Conservation (phyloP, 164 flowering plant species). For the Vitis labrusca region DNA sequence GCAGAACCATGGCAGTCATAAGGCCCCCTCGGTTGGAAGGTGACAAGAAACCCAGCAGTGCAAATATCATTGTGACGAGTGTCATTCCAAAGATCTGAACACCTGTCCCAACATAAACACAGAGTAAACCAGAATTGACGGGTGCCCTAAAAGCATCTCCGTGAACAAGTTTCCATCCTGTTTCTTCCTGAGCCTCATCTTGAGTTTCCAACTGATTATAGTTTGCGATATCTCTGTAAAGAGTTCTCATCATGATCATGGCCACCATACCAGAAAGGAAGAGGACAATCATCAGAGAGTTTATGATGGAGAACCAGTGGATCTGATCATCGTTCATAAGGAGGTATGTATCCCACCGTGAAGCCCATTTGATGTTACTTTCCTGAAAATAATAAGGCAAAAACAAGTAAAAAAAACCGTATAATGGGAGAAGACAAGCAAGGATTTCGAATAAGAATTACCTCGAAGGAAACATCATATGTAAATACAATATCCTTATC, state of each 20-base stretch:
- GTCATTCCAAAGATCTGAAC: conserved; percentile 66
- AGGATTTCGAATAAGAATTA: conserved; percentile 6
- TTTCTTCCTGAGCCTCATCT: conserved; percentile 75
- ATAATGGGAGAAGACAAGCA: neutral
- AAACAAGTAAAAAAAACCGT: neutral
- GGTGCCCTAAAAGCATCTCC: conserved; percentile 71
- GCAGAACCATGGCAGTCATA: conserved; percentile 75
- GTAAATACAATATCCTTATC: conserved; percentile 67
- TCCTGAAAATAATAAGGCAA: conserved; percentile 25
- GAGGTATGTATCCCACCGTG: conserved; percentile 75
- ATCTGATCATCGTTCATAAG: conserved; percentile 78
- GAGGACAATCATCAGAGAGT: conserved; percentile 68
- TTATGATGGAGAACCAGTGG: conserved; percentile 73
- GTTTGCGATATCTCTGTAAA: conserved; percentile 66
- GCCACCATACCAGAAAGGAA: conserved; percentile 79
- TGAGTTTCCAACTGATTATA: conserved; percentile 66
- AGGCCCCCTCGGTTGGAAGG: conserved; percentile 73
- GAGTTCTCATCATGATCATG: conserved; percentile 75
- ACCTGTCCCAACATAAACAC: conserved; percentile 67
- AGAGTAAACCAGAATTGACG: conserved; percentile 46
- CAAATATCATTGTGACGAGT: conserved; percentile 71
- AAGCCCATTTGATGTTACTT: conserved; percentile 71
- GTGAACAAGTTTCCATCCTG: conserved; percentile 73
- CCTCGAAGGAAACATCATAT: conserved; percentile 68
- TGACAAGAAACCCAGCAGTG: conserved; percentile 59